phyloP scores from a whole-genome alignment of 805 yeast species.

The Lipomyces orientalis region DNA sequence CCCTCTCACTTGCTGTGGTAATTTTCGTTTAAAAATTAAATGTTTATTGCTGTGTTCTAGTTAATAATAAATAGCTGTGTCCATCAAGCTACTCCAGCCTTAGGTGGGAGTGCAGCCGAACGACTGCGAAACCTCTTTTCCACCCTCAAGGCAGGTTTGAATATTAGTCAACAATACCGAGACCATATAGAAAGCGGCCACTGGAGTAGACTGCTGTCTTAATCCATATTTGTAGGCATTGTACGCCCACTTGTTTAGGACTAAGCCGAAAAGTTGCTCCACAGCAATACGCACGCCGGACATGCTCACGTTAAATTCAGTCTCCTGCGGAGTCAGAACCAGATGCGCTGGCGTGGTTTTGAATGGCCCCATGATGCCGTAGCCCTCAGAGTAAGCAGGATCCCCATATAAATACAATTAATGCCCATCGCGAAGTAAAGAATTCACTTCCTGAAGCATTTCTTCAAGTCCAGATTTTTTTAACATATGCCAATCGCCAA shows the following conservation, averaged over 20 bases:
- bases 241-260: not conserved
- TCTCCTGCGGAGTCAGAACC: not conserved
- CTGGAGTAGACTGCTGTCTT: not conserved
- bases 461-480: not conserved
- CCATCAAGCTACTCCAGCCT: not conserved
- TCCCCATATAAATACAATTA: constrained; percentile 1
- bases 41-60: constrained; percentile 1
- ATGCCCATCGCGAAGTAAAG: not conserved
- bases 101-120: not conserved
- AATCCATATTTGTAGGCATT: not conserved
- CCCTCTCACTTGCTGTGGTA: not conserved
- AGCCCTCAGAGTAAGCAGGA: constrained; percentile 4
- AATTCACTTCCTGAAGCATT: not conserved
- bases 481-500: constrained; percentile 8
- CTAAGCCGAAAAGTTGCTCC: not conserved
- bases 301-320: constrained; percentile 1
- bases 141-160: constrained; percentile 3
- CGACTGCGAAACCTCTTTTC: not conserved
- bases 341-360: constrained; percentile 8
- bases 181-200: constrained; percentile 1
- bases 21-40: not conserved
- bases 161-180: constrained; percentile 1
- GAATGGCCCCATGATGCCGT: not conserved
- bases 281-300: not conserved
- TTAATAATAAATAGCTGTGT: not conserved